These are phyloP conservation scores for Phylloporus sp. DNA, from an alignment of 768 basidiomycete genomes.

Conservation along the genomic window DNA sequence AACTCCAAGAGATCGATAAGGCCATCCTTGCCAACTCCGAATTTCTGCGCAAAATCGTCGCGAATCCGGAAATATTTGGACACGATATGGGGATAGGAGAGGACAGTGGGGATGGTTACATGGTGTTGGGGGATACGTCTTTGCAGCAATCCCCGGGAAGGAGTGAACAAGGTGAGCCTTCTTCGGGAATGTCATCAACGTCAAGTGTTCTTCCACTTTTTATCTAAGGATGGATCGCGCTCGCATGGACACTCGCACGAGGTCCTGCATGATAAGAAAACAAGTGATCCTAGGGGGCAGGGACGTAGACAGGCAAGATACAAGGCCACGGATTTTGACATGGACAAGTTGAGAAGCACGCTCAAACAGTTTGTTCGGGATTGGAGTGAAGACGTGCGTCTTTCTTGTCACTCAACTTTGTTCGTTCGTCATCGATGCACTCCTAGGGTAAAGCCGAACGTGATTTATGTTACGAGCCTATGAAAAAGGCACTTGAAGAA, in stretches of 20 bases:
- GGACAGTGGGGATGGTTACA: constrained; percentile 12
- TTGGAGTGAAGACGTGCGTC: constrained; percentile 78
- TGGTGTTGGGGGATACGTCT: constrained; percentile 14
- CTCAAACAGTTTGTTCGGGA: constrained; percentile 91
- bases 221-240: constrained; percentile 26
- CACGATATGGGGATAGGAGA: constrained; percentile 34
- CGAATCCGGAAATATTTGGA: constrained; percentile 79
- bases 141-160: background rate
- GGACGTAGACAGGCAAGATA: constrained; percentile 29
- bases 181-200: constrained; percentile 21
- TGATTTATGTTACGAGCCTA: constrained; percentile 74
- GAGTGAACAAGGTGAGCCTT: constrained; percentile 16
- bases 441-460: constrained; percentile 71
- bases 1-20: constrained; percentile 74
- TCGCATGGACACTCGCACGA: constrained; percentile 36
- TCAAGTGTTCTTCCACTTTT: background rate
- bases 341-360: constrained; percentile 90
- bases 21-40: constrained; percentile 78
- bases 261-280: constrained; percentile 13
- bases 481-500: constrained; percentile 66
- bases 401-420: background rate
- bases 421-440: background rate
- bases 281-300: constrained; percentile 10
- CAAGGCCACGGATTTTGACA: constrained; percentile 66
- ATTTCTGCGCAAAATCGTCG: constrained; percentile 72